phyloP scores from a whole-genome alignment of 805 yeast genomes.

The Ogataea trehaloabstinens region DNA sequence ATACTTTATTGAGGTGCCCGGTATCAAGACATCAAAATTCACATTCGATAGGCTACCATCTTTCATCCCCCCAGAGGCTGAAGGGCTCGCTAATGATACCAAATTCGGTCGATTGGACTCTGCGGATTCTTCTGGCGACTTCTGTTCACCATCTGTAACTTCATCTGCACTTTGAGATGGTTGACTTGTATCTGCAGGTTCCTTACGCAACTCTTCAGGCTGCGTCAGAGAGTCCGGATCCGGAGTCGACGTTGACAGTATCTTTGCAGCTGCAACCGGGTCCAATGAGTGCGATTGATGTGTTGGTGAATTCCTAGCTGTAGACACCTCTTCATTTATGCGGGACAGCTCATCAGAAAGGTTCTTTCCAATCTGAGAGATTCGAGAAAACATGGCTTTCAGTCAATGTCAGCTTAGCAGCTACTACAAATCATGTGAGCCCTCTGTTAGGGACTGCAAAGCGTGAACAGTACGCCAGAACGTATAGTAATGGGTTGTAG shows the following conservation, averaged over 20 bases:
- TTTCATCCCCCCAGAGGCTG: constrained; percentile 1
- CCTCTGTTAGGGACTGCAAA: no score
- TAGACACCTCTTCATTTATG: constrained; percentile 31
- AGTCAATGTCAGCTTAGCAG: neutral
- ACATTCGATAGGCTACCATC: neutral
- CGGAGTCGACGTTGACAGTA: constrained; percentile 46
- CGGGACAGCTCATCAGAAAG: constrained; percentile 55
- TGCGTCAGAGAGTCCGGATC: constrained; percentile 43
- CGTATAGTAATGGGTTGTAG: no score
- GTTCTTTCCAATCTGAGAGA: constrained; percentile 63
- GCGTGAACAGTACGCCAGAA: no score
- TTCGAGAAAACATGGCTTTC: constrained; percentile 47
- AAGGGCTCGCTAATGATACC: constrained; percentile 7
- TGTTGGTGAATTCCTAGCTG: constrained; percentile 18
- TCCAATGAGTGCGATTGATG: constrained; percentile 18
- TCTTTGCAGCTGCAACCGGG: constrained; percentile 26
- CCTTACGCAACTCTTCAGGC: constrained; percentile 38
- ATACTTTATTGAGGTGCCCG: constrained; percentile 32
- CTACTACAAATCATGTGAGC: no score
- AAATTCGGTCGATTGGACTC: constrained; percentile 1
- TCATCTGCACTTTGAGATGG: neutral
- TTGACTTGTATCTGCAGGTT: constrained; percentile 1
- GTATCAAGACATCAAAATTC: constrained; percentile 9
- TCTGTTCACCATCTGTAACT: neutral
- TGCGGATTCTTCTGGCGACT: neutral